These are phyloP conservation scores for Pythium coloratum DNA, from an alignment of 352 stramenopile species.

Conservation along the genomic window DNA sequence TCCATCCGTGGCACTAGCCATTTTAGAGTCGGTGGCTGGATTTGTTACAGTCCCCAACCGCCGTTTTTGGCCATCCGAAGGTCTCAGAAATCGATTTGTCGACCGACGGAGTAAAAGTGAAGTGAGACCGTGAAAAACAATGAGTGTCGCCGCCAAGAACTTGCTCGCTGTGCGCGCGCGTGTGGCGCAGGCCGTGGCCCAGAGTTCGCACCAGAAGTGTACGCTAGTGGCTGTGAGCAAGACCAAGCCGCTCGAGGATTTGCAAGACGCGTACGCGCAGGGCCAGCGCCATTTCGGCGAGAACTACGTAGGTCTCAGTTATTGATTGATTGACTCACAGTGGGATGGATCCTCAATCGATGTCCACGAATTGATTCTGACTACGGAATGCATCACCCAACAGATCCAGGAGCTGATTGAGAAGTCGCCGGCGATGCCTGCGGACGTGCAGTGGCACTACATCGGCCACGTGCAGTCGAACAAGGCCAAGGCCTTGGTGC, in stretches of 20 bases:
- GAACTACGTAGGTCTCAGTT: constrained; percentile 91
- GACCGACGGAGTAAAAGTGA: background rate
- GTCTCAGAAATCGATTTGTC: constrained; percentile 2
- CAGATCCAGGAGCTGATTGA: constrained; percentile 96
- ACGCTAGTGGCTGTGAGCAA: constrained; percentile 94
- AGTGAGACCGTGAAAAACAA: background rate
- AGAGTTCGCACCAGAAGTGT: constrained; percentile 59
- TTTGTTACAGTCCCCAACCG: background rate
- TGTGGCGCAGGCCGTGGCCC: constrained; percentile 55
- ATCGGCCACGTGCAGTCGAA: constrained; percentile 99
- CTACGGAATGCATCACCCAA: background rate
- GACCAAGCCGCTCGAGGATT: constrained; percentile 90
- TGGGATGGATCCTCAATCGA: background rate
- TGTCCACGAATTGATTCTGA: background rate
- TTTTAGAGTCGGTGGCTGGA: background rate
- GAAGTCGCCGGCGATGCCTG: constrained; percentile 89
- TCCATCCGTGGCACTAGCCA: background rate
- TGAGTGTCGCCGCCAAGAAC: constrained; percentile 49
- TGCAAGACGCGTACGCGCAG: constrained; percentile 89
- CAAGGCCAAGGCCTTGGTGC: constrained; percentile 94
- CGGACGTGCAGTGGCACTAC: constrained; percentile 96
- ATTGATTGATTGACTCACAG: constrained; percentile 17
- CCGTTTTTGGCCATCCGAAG: background rate
- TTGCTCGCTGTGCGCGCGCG: constrained; percentile 59
- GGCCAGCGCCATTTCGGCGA: constrained; percentile 96